These are phyloP conservation scores for Medicago arabica DNA, from an alignment of 306 rosid species.

Conservation along the genomic window DNA sequence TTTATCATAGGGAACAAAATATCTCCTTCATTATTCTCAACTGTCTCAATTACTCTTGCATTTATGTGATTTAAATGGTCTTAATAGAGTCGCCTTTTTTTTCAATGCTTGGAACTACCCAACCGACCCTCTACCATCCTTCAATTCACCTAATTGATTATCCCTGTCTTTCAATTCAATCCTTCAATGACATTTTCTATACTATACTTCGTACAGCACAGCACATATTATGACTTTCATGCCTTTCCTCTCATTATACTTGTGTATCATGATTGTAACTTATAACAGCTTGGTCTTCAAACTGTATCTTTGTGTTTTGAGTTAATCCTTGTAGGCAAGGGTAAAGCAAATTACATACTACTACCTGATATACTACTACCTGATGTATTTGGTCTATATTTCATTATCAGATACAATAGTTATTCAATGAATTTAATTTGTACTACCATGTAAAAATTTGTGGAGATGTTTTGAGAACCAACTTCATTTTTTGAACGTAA, in stretches of 20 bases:
- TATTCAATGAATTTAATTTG: too few species aligned
- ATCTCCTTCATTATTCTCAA: conserved; percentile 69
- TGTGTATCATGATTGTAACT: conserved; percentile 30
- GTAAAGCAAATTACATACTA: not conserved
- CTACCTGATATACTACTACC: too few species aligned
- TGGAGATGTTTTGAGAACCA: not conserved
- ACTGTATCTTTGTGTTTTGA: not conserved
- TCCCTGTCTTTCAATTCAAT: conserved; percentile 36
- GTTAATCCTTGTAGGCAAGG: not conserved
- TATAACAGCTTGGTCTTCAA: conserved; percentile 16
- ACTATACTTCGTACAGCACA: conserved; percentile 12
- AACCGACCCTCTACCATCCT: conserved; percentile 52
- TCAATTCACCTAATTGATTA: conserved; percentile 50
- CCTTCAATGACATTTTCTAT: conserved; percentile 24
- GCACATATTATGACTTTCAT: conserved; percentile 35
- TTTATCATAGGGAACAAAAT: conserved; percentile 71
- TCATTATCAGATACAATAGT: too few species aligned
- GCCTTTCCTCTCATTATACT: conserved; percentile 31
- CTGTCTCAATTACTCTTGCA: conserved; percentile 85
- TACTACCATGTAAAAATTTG: not conserved
- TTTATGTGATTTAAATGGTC: conserved; percentile 77
- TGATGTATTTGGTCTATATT: too few species aligned
- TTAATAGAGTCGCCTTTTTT: conserved; percentile 57
- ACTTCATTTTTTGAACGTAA: not conserved
- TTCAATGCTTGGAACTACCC: conserved; percentile 77